Evolutionary conservation across 2,329 filamentous ascomycete species (phyloP), one percentile per base, ranked within the genome.

Genomic region (Knufia petricola): DNA sequence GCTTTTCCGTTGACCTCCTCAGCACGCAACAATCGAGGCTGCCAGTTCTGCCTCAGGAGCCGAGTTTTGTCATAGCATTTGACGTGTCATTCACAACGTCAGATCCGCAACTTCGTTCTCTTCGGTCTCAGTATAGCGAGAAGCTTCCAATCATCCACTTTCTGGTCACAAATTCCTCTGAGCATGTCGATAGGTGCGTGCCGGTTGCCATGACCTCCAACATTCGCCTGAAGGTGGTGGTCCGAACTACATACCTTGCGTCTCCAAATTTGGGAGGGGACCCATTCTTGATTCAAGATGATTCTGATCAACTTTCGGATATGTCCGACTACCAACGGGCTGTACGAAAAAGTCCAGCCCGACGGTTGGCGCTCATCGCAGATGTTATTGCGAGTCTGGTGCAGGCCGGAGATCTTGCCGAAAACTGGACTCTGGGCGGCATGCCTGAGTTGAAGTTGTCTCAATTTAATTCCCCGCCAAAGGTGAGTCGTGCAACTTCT

Each of bases 131-230:
- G 58, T 57, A 62, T 61, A 50, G 62, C 57, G 3, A 59, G 62
- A 46, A 69, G 37, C 57, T 71, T 19, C 70, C 70, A 2, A 65
- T 71, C 34, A 61, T 73, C 38, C 66, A 67, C 48, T 58, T 72
- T 4, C 53, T 72, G 24, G 60, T 72, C 17, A 61, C 67, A n/a
- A 73, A 72, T 51, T 66, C 68, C 1, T 65, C 64, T 32, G 70
- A 73, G 50, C 70, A 73, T 54, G 65, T 72, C 31, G 63, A 67
- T 46, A 62, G 63, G 36, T 72, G 69, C 52, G 60, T 71, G 24
- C 66, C 69, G 3, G 52, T 51, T 21, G 49, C 47, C 17, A 49
- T 59, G 47, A 53, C 55, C 2, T 52, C 52, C 15, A 51, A 50
- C 1, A 24, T 50, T 38, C 52, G 57, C 28, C 40, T 60, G 39